Base-by-base conservation (phyloP, 2,329 filamentous ascomycete genomes). In the Chrysoporthe austroafricana region DNA sequence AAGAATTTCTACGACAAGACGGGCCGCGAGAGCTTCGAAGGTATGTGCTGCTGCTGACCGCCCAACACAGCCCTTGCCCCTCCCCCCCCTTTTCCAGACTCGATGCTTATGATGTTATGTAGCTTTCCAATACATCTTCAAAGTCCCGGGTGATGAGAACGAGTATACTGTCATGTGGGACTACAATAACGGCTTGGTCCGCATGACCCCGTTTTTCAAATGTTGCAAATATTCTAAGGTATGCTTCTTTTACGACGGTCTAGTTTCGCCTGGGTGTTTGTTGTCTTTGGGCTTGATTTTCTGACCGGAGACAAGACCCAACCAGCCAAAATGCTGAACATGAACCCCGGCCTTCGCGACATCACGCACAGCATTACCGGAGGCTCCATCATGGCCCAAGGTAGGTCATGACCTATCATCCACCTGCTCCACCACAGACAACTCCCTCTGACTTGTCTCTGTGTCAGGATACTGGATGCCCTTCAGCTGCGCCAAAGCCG, bases 201-300 rank as follows among this genome's bases (percentile, higher is more conserved):
- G 95, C 70, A 96, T 97, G 79, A 97, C 94, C 2, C 91, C 94
- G 39, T 92, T 98, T 76, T 98, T 98, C 85, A 97, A 97, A 78
- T 94, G 92, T 72, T 90, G 90, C 76, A 89, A 91, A 71, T 95
- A 95, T 76, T 86, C 90, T 71, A 99, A 99, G 88, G 95, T 94
- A 77, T 75, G 83, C 65, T 18, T 58, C 18, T 32, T 48, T 21
- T n/a, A 11, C 14, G 3, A n/a, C 14, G 11, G 8, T 46, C 61
- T 18, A 6, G 3, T 16, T 11, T 9, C 11, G 21, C n/a, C 6
- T 26, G 43, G 16, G 6, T 13, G 11, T 16, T 56, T 18, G 64
- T 56, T 39, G 42, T 34, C 5, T 56, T 54, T 43, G 36, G 6
- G 36, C 36, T 7, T 48, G 18, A 14, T n/a, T 6, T 18, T 18